A percentile compares a stretch with the other conserved stretches of the same genome.
These are phyloP conservation scores for Trypanosoma scelopori DNA, from an alignment of 208 protist species.

Conservation along the genomic window DNA sequence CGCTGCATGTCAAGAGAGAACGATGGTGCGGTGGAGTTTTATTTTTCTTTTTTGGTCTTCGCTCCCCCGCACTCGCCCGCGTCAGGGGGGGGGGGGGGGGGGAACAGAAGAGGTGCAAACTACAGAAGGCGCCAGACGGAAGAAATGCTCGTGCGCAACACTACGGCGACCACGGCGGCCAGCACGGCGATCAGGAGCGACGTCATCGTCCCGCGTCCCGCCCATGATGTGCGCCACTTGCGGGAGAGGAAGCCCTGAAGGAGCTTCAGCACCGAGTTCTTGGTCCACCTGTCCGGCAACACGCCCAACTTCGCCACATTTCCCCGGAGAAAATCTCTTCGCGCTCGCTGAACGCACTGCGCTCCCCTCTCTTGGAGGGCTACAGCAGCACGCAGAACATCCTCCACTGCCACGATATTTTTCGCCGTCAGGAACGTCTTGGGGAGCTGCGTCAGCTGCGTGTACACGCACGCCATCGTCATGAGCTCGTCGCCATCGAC, in stretches of 20 bases:
- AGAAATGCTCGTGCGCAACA: not conserved
- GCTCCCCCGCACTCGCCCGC: too few relatives aligned
- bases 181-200: slow-evolving; percentile 32
- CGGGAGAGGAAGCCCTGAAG: slow-evolving; percentile 65
- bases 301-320: slow-evolving; percentile 56
- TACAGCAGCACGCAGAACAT: slow-evolving; percentile 38
- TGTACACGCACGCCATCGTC: slow-evolving; percentile 74
- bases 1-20: too few relatives aligned
- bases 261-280: slow-evolving; percentile 69
- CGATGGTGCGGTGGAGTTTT: too few relatives aligned
- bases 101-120: not conserved
- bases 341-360: slow-evolving; percentile 29
- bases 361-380: slow-evolving; percentile 33
- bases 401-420: slow-evolving; percentile 31
- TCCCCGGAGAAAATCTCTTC: slow-evolving; percentile 53
- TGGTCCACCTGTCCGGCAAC: slow-evolving; percentile 57
- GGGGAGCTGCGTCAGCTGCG: slow-evolving; percentile 53
- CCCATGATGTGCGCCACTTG: slow-evolving; percentile 71
- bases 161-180: slow-evolving; percentile 28
- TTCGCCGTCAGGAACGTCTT: slow-evolving; percentile 35
- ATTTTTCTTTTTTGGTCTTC: too few relatives aligned
- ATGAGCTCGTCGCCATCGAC: slow-evolving; percentile 41
- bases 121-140: slow-evolving; percentile 5
- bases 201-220: not conserved
- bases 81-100: too few relatives aligned